These are phyloP conservation scores for Ustilago tritici DNA, from an alignment of 1,284 basidiomycete species.

Conservation along the genomic window DNA sequence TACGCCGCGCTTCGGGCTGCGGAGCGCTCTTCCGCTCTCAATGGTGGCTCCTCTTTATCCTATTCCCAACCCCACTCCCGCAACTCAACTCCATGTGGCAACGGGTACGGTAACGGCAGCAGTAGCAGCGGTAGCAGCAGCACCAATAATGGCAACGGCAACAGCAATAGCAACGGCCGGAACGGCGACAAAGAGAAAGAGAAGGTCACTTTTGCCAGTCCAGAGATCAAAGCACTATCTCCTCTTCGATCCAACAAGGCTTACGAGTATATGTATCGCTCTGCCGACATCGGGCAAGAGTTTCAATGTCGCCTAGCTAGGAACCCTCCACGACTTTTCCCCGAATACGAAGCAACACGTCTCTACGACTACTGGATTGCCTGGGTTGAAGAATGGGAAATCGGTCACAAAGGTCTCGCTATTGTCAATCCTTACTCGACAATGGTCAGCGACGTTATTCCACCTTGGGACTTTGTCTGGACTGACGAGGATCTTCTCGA, in stretches of 20 bases:
- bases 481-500: constrained; percentile 46
- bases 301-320: constrained; percentile 21
- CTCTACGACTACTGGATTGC: constrained; percentile 32
- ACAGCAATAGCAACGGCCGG: neutral
- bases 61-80: neutral
- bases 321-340: constrained; percentile 5
- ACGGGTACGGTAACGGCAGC: neutral
- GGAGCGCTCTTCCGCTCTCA: neutral
- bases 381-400: constrained; percentile 45
- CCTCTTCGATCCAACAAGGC: constrained; percentile 14
- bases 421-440: constrained; percentile 16
- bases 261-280: constrained; percentile 10
- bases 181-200: constrained; percentile 1
- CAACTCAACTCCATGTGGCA: neutral
- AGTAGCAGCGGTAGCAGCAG: neutral
- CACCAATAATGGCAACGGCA: neutral
- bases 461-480: constrained; percentile 57
- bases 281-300: constrained; percentile 34
- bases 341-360: constrained; percentile 15
- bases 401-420: constrained; percentile 23
- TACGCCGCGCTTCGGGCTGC: neutral
- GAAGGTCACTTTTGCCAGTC: constrained; percentile 30
- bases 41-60: neutral
- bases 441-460: constrained; percentile 43
- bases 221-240: constrained; percentile 41